Evolutionary conservation across 768 basidiomycete species (phyloP).

Genomic region (Lyophyllum shimeji): DNA sequence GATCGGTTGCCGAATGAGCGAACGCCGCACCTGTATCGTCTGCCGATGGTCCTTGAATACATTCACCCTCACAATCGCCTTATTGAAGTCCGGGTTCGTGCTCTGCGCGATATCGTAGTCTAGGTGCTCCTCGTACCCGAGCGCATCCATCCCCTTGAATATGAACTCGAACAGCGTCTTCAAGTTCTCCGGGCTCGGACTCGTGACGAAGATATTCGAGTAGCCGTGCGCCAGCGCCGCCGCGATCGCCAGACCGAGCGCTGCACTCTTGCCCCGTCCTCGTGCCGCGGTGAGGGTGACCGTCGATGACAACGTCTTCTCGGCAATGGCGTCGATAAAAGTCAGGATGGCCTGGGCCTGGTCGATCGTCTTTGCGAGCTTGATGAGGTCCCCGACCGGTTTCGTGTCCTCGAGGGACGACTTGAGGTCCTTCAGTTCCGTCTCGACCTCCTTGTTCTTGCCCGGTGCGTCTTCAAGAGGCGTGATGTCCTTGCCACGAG

Average conservation of each 20-base stretch:
- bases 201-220: conserved; percentile 97
- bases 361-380: conserved; percentile 88
- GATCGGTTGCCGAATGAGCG: background rate
- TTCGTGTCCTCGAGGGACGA: conserved; percentile 78
- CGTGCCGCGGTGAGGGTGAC: conserved; percentile 93
- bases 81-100: conserved; percentile 92
- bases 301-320: conserved; percentile 92
- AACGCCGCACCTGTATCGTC: conserved; percentile 79
- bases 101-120: conserved; percentile 97
- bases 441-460: conserved; percentile 42
- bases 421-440: conserved; percentile 77
- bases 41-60: conserved; percentile 92
- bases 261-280: conserved; percentile 96
- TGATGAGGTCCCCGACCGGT: conserved; percentile 85
- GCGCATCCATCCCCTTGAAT: conserved; percentile 92
- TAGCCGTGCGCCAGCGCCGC: conserved; percentile 93
- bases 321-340: conserved; percentile 90
- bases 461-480: conserved; percentile 50
- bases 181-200: conserved; percentile 95
- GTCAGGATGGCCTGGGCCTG: conserved; percentile 94
- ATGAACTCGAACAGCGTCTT: conserved; percentile 98
- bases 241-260: conserved; percentile 92
- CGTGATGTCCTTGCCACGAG: conserved; percentile 89
- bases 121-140: conserved; percentile 96
- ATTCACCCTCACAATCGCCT: conserved; percentile 94